Evolutionary conservation across 306 rosid genomes (phyloP), one percentile per base, ranked within the genome.

Genomic region (Rubus parviflorus): DNA sequence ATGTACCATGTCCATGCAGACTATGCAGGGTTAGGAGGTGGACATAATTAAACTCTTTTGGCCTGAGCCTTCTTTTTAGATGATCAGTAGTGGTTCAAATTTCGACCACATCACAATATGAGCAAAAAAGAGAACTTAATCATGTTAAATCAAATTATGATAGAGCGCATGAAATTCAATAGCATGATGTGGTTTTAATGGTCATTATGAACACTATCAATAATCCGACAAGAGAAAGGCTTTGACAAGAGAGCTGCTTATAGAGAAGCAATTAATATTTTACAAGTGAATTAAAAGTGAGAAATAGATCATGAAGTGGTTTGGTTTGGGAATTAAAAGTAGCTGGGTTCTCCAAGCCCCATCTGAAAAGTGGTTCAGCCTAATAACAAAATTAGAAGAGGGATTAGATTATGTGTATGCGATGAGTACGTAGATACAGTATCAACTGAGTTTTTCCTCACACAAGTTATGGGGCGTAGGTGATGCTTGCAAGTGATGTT

Each of bases 281-380:
- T 57, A 22, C 56, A 73, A 8, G 19, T 41, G 77, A 7, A 30
- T 48, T 11, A 38, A 64, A 64, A 64, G 47, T 64, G 69, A 38
- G 69, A 64, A 40, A 30, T 38, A 16, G 46, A 38, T 42, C 23
- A 57, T 17, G 77, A 42, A 57, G 20, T 73, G 68, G 43, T 73
- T 17, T 57, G 68, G 43, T 73, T 25, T 57, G 8, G 65, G 77
- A 57, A 73, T 10, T 22, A 30, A 43, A 73, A 73, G 67, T 73
- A 20, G 69, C 46, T 38, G 47, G 67, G 53, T 56, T 56, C 22
- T 41, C 25, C n/a, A 8, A 43, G 43, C 23, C 56, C 68, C 20
- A 57, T 73, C 77, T 42, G 6, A 58, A 58, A 58, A 58, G 77
- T 23, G 77, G 54, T 73, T 63, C 54, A 20, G 68, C 56, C 25